Percentiles rank a stretch among this genome's conserved stretches.
Conservation (phyloP, 306 rosid genomes). For the Cucurbita moschata region DNA sequence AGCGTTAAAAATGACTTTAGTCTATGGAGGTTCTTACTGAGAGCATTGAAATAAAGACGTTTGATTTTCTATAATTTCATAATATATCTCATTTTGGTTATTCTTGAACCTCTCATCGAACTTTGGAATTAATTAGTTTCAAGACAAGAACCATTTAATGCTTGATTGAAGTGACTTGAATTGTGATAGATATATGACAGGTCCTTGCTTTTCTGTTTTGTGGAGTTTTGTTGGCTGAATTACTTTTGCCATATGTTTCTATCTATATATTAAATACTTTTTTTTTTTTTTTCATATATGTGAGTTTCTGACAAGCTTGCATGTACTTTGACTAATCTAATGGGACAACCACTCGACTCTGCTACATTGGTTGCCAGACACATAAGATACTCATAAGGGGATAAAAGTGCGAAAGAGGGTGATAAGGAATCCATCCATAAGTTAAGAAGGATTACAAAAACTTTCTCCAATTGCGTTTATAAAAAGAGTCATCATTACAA, state of each 20-base stretch:
- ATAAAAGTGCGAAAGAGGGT: neutral
- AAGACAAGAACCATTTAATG: neutral
- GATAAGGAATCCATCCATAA: neutral
- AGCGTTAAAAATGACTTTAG: neutral
- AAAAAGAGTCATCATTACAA: too few species aligned
- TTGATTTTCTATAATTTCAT: neutral
- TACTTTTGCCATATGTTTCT: neutral
- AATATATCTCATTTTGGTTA: neutral
- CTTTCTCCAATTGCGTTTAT: too few species aligned
- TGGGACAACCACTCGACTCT: too few species aligned
- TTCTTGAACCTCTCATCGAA: neutral
- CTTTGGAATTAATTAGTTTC: neutral
- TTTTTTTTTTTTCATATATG: too few species aligned
- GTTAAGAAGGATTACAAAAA: neutral
- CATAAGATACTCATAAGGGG: neutral
- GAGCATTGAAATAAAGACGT: neutral
- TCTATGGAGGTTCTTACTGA: neutral
- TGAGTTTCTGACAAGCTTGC: too few species aligned
- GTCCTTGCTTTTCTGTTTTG: neutral
- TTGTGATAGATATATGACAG: neutral
- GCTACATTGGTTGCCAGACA: neutral
- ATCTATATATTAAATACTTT: too few species aligned
- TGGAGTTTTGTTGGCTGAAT: neutral
- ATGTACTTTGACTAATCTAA: too few species aligned
- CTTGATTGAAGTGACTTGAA: neutral